Percentiles rank a stretch among this genome's conserved stretches.
Evolutionary conservation across 805 yeast genomes (phyloP).

Genomic region (Kodamaea jinghongensis): DNA sequence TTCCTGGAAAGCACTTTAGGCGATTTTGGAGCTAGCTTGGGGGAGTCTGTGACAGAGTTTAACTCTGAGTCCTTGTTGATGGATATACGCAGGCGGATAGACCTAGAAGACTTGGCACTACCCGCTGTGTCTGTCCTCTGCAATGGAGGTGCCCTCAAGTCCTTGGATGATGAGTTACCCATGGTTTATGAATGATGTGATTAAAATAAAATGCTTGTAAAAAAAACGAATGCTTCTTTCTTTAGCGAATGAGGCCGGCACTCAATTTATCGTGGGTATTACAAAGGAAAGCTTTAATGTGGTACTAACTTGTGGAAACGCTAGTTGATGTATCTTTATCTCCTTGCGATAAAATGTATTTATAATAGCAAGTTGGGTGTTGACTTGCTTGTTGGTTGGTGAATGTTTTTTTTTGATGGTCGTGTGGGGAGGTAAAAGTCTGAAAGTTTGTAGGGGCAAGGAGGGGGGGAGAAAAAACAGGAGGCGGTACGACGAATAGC

Average conservation of each 20-base stretch:
- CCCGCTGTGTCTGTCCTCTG: constrained; percentile 54
- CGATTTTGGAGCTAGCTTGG: constrained; percentile 23
- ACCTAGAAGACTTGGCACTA: constrained; percentile 47
- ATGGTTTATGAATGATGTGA: constrained; percentile 20
- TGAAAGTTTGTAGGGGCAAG: constrained; percentile 3
- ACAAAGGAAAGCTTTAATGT: too few relatives aligned
- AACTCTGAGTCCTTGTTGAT: constrained; percentile 18
- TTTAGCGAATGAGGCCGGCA: too few relatives aligned
- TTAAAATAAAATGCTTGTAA: background rate
- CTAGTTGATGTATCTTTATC: too few relatives aligned
- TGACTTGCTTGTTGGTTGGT: too few relatives aligned
- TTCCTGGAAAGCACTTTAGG: constrained; percentile 32
- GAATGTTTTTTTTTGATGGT: too few relatives aligned
- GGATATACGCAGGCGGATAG: constrained; percentile 40
- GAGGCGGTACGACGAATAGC: background rate
- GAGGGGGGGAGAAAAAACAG: background rate
- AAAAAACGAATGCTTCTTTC: too few relatives aligned
- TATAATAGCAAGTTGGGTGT: too few relatives aligned
- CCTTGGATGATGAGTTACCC: constrained; percentile 54
- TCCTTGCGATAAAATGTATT: too few relatives aligned
- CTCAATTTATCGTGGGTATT: too few relatives aligned
- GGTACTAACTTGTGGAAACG: too few relatives aligned
- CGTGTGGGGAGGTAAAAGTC: background rate
- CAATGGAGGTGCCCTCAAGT: constrained; percentile 40
- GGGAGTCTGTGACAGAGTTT: constrained; percentile 13